Conservation (phyloP, 106 monocot genomes). For the Dendrobium nobile region DNA sequence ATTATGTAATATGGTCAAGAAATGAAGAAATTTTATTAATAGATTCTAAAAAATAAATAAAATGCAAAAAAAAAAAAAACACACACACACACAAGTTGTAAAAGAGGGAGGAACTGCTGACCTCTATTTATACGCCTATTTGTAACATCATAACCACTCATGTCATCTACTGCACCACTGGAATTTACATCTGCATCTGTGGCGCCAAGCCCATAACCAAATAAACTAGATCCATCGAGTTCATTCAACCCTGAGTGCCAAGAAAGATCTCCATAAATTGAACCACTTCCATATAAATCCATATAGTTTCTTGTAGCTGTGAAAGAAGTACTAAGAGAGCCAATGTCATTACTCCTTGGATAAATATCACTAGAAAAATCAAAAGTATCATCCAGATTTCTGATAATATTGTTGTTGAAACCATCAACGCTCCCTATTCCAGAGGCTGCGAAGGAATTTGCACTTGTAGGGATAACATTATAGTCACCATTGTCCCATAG, state of each 20-base stretch:
- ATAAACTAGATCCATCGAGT: conserved; percentile 42
- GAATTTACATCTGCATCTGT: conserved; percentile 25
- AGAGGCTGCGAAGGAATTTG: conserved; percentile 29
- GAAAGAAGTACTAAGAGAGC: conserved; percentile 22
- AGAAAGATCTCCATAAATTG: conserved; percentile 65
- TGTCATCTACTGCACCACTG: conserved; percentile 40
- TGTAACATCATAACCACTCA: conserved; percentile 42
- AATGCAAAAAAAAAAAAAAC: too few relatives aligned
- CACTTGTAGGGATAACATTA: conserved; percentile 19
- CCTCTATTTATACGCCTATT: conserved; percentile 70
- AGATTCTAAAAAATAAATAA: too few relatives aligned
- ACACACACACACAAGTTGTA: too few relatives aligned
- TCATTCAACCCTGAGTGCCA: conserved; percentile 53
- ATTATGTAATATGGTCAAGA: too few relatives aligned
- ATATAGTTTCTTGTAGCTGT: conserved; percentile 31
- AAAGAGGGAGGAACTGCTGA: conserved; percentile 13
- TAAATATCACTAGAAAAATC: conserved; percentile 26
- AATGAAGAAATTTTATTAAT: too few relatives aligned
- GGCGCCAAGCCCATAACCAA: conserved; percentile 38
- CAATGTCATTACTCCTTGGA: conserved; percentile 19
- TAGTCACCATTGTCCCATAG: conserved; percentile 52
- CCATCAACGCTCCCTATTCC: conserved; percentile 31
- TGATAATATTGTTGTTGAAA: conserved; percentile 9
- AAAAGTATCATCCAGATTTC: conserved; percentile 25
- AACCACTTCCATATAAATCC: conserved; percentile 44